Percentiles rank a stretch among this genome's conserved stretches.
Conservation (phyloP, 202 grass and related monocot genomes). For the Hordeum pubiflorum region DNA sequence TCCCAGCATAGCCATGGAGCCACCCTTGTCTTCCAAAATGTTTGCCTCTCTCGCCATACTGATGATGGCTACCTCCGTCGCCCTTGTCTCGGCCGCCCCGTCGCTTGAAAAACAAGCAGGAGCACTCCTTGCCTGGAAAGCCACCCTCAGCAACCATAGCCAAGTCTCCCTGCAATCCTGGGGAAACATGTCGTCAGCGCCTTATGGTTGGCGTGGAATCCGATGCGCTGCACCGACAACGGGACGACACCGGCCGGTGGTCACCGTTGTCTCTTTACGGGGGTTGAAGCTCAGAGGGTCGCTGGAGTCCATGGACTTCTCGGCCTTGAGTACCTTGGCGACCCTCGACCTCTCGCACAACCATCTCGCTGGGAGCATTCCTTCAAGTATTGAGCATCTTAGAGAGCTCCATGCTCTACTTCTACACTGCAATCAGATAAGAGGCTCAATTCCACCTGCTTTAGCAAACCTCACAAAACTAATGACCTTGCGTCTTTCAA, state of each 20-base stretch:
- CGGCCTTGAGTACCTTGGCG: background rate
- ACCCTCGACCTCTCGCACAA: background rate
- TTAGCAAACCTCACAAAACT: background rate
- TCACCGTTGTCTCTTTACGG: background rate
- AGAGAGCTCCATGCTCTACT: background rate
- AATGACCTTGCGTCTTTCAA: background rate
- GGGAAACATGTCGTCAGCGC: background rate
- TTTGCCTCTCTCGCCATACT: background rate
- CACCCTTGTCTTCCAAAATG: too few species aligned
- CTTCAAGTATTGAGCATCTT: background rate
- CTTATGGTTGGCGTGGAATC: background rate
- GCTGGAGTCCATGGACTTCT: background rate
- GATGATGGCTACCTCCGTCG: background rate
- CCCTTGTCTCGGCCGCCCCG: background rate
- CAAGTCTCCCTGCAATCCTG: background rate
- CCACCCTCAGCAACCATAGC: background rate
- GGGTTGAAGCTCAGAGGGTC: background rate
- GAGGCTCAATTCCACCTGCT: background rate
- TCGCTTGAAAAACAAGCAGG: background rate
- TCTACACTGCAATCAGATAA: background rate
- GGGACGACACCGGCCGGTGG: too few species aligned
- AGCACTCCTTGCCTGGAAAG: background rate
- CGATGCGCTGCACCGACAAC: background rate
- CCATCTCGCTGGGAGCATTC: background rate
- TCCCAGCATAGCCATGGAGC: too few species aligned